Evolutionary conservation across 148 eudicot species (phyloP), one percentile per base, ranked within the genome.

Genomic region (Diospyros kaki): DNA sequence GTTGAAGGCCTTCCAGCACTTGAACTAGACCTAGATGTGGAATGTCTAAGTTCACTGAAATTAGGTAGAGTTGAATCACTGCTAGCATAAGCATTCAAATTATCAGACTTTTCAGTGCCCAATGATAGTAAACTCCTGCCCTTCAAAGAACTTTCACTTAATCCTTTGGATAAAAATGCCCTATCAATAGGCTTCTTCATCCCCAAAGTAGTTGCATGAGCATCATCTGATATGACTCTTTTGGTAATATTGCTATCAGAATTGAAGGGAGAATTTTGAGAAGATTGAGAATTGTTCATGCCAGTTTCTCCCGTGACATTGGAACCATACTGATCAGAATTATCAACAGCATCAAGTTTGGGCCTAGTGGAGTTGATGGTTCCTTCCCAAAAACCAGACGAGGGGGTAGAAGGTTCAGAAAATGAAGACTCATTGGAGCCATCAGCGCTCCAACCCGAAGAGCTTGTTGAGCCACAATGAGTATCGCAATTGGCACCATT

Each of bases 331-430:
- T 73, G 73, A 4, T 46, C 72, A 80, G 64, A 74, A 78, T 67
- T 79, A 74, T 54, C 83, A 71, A 64, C 73, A 72, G 75, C 68
- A 40, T 73, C 63, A 64, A 62, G 75, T 51, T 64, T 85, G 69
- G 79, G 77, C 73, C 72, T 81, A 72, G 77, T 69, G 60, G 78
- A 56, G n/a, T 82, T 81, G 60, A 93, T 75, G 73, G 81, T 62
- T 76, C 92, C 96, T 65, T 86, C 94, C 92, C 91, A 89, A 73
- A 93, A 93, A 63, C 85, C 91, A 89, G 91, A 83, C 13, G 82
- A 67, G 50, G 86, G 77, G 43, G 77, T 65, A 69, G 86, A 74
- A 52, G 93, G 84, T 72, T 82, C 90, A 65, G 86, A 72, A 70
- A 82, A 52, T 53, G 81, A 78, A 68, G 82, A 76, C 77, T 79